These are phyloP conservation scores for Pyrenochaeta sp. DNA, from an alignment of 2,329 filamentous ascomycete genomes.

Conservation along the genomic window DNA sequence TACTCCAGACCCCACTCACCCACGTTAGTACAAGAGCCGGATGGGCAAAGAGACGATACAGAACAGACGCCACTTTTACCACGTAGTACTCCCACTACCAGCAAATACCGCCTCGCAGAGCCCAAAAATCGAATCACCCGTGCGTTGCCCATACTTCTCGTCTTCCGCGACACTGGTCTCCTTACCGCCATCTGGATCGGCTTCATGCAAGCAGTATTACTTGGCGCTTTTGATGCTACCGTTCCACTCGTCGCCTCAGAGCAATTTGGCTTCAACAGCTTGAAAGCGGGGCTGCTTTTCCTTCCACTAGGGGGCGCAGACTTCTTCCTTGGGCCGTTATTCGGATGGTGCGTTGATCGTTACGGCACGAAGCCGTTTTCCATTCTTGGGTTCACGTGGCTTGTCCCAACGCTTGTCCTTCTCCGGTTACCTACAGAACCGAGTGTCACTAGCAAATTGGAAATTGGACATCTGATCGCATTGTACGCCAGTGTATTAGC, in stretches of 20 bases:
- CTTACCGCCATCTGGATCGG: slow-evolving; percentile 45
- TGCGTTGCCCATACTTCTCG: slow-evolving; percentile 59
- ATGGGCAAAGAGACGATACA: slow-evolving; percentile 24
- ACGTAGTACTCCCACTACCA: slow-evolving; percentile 25
- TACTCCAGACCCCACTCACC: slow-evolving; percentile 43
- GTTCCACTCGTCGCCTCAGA: slow-evolving; percentile 55
- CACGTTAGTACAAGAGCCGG: slow-evolving; percentile 1
- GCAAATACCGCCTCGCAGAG: slow-evolving; percentile 54
- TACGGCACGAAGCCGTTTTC: slow-evolving; percentile 56
- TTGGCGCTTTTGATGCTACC: slow-evolving; percentile 59
- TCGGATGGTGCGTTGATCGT: slow-evolving; percentile 58
- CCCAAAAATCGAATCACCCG: slow-evolving; percentile 52
- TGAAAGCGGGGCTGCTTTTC: slow-evolving; percentile 57
- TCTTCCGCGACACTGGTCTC: slow-evolving; percentile 45
- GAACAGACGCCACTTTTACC: slow-evolving; percentile 38
- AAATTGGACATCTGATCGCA: slow-evolving; percentile 47
- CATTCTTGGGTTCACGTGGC: slow-evolving; percentile 53
- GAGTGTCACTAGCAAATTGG: slow-evolving; percentile 23
- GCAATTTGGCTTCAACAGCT: slow-evolving; percentile 56
- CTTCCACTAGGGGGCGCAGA: slow-evolving; percentile 56
- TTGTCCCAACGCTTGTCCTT: slow-evolving; percentile 54
- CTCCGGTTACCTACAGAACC: slow-evolving; percentile 51
- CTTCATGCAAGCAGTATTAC: slow-evolving; percentile 46
- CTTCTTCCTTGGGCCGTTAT: slow-evolving; percentile 56
- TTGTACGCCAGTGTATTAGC: slow-evolving; percentile 58